A percentile compares a stretch with the other conserved stretches of the same genome.
Evolutionary conservation across 768 basidiomycete genomes (phyloP).

Genomic region (Psilocybe tampanensis): DNA sequence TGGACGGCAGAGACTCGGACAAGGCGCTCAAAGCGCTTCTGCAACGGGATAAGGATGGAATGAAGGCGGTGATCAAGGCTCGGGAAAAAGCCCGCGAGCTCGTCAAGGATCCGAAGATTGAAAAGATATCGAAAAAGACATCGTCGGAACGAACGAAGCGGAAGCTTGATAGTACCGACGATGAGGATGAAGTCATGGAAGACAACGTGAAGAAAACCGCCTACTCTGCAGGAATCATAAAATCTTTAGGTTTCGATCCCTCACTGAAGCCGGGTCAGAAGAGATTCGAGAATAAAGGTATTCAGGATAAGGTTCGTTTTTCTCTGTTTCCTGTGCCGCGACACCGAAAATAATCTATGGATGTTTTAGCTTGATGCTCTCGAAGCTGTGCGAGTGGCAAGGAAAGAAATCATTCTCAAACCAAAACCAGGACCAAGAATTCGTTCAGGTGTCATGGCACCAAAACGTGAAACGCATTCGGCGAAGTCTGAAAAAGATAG

Average conservation of each 20-base stretch:
- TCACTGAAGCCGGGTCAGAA: constrained; percentile 54
- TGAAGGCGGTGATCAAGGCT: constrained; percentile 63
- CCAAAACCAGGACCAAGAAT: constrained; percentile 65
- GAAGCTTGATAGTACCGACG: constrained; percentile 8
- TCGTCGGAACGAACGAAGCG: constrained; percentile 11
- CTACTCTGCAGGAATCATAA: constrained; percentile 70
- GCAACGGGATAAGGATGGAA: constrained; percentile 67
- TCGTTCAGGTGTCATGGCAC: constrained; percentile 57
- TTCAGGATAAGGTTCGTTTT: constrained; percentile 58
- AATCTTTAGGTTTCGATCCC: constrained; percentile 81
- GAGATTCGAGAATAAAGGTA: constrained; percentile 37
- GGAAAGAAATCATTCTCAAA: constrained; percentile 58
- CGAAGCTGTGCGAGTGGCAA: constrained; percentile 50
- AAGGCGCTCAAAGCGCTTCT: constrained; percentile 59
- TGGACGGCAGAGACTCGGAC: constrained; percentile 62
- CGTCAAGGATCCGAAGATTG: constrained; percentile 17
- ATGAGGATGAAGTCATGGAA: constrained; percentile 12
- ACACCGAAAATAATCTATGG: background rate
- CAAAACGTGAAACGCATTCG: constrained; percentile 18
- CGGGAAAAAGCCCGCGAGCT: constrained; percentile 39
- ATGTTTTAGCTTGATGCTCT: constrained; percentile 56
- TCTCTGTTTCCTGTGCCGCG: background rate
- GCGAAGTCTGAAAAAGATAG: background rate
- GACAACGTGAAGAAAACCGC: constrained; percentile 23
- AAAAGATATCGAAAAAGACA: background rate